A percentile compares a stretch with the other conserved stretches of the same genome.
Conservation (phyloP, 192 early-diverging fungal species). For the Linnemannia zychae region DNA sequence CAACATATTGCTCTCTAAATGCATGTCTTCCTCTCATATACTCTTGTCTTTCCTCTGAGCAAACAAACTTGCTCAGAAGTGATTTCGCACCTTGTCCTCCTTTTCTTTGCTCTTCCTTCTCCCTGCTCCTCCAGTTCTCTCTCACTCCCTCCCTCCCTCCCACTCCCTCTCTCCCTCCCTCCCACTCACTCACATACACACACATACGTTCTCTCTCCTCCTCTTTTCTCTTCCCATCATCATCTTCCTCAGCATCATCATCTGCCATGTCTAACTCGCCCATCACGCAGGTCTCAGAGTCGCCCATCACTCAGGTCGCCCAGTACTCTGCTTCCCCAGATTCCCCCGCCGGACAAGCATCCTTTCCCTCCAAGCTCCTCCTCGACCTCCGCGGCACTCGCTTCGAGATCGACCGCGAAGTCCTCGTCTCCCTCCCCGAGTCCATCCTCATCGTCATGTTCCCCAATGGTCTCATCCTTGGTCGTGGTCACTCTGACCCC, state of each 20-base stretch:
- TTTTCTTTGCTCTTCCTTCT: not conserved
- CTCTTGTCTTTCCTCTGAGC: not conserved
- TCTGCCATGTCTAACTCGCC: slow-evolving; percentile 35
- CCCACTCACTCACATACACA: not conserved
- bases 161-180: not conserved
- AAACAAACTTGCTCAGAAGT: too few species aligned
- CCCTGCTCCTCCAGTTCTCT: not conserved
- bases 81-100: not conserved
- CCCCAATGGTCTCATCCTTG: slow-evolving; percentile 68
- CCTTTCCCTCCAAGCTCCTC: slow-evolving; percentile 64
- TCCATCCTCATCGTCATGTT: slow-evolving; percentile 74
- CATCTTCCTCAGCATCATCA: slow-evolving; percentile 14
- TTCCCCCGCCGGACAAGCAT: slow-evolving; percentile 34
- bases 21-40: too few species aligned
- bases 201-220: not conserved
- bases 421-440: slow-evolving; percentile 69
- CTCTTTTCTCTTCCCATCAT: not conserved
- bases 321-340: slow-evolving; percentile 47
- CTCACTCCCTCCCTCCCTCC: not conserved
- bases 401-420: slow-evolving; percentile 70
- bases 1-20: too few species aligned
- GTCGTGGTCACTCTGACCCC: slow-evolving; percentile 35
- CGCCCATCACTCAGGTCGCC: slow-evolving; percentile 67
- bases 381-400: slow-evolving; percentile 70
- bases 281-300: slow-evolving; percentile 60